Evolutionary conservation across 305 asterid genomes (phyloP).

Genomic region (Petunia hybrid): DNA sequence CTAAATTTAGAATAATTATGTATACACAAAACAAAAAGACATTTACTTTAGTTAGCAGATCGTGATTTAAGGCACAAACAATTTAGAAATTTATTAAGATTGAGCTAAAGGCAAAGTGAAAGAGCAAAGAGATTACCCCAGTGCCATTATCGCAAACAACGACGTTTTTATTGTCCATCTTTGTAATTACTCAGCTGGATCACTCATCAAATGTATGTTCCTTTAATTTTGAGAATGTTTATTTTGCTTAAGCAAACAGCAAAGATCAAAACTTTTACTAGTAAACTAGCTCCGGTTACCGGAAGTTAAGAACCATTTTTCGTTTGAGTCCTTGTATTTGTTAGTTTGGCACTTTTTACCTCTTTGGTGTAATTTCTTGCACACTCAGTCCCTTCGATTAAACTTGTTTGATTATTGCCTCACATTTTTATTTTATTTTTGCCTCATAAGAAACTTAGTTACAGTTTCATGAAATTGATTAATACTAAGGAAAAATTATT

Average conservation of each 20-base stretch:
- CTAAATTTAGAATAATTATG: neutral
- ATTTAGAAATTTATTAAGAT: neutral
- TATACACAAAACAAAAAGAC: neutral
- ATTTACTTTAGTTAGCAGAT: neutral
- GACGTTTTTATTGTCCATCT: slow-evolving; percentile 79
- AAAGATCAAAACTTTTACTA: slow-evolving; percentile 23
- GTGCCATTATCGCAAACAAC: slow-evolving; percentile 94
- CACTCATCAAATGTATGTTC: slow-evolving; percentile 1
- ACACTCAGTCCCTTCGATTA: neutral
- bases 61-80: neutral
- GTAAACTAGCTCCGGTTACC: slow-evolving; percentile 5
- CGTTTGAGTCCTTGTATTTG: neutral
- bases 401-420: neutral
- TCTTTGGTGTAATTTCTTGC: neutral
- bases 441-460: neutral
- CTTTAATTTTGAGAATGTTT: neutral
- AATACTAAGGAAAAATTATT: neutral
- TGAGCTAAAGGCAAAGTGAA: neutral
- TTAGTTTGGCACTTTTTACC: neutral
- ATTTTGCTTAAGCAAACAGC: slow-evolving; percentile 23
- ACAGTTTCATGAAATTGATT: neutral
- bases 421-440: too few relatives aligned
- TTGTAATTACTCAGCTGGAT: slow-evolving; percentile 17
- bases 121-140: slow-evolving; percentile 57
- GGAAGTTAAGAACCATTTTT: neutral